A percentile compares a stretch with the other conserved stretches of the same genome.
Conservation (phyloP, 139 green algal species). For the Chlamydomonas applanata region DNA sequence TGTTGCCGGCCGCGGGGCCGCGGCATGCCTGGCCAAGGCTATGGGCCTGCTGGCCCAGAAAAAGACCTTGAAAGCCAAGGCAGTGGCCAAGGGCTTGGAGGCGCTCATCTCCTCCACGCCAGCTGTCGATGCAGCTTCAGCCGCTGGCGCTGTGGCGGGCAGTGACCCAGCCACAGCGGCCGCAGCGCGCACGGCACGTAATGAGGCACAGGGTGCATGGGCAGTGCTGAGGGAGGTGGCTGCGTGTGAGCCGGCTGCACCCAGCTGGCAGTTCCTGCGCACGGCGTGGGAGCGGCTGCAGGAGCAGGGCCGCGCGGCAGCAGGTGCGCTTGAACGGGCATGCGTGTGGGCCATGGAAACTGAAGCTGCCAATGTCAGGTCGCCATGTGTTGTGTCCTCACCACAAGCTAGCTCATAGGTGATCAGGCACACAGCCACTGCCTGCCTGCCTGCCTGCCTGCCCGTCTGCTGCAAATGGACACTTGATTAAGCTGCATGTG, state of each 20-base stretch:
- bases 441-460: too few species aligned
- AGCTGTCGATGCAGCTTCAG: background rate
- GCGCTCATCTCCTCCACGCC: constrained; percentile 19
- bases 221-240: constrained; percentile 7
- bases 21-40: constrained; percentile 40
- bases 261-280: constrained; percentile 77
- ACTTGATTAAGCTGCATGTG: too few species aligned
- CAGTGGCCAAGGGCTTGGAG: constrained; percentile 44
- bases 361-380: too few species aligned
- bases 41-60: constrained; percentile 17
- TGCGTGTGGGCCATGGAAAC: constrained; percentile 69
- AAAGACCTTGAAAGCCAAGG: constrained; percentile 29
- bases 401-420: too few species aligned
- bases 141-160: background rate
- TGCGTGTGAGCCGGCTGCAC: constrained; percentile 46
- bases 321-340: constrained; percentile 29
- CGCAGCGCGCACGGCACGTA: background rate
- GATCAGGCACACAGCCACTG: constrained; percentile 55
- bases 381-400: too few species aligned
- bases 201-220: constrained; percentile 8
- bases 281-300: constrained; percentile 45
- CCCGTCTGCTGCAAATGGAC: too few species aligned
- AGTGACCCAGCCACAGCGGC: background rate
- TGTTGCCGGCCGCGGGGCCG: constrained; percentile 25
- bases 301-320: constrained; percentile 1